Evolutionary conservation across 2,329 filamentous ascomycete species (phyloP), one percentile per base, ranked within the genome.

Genomic region (Colletotrichum caudatum): DNA sequence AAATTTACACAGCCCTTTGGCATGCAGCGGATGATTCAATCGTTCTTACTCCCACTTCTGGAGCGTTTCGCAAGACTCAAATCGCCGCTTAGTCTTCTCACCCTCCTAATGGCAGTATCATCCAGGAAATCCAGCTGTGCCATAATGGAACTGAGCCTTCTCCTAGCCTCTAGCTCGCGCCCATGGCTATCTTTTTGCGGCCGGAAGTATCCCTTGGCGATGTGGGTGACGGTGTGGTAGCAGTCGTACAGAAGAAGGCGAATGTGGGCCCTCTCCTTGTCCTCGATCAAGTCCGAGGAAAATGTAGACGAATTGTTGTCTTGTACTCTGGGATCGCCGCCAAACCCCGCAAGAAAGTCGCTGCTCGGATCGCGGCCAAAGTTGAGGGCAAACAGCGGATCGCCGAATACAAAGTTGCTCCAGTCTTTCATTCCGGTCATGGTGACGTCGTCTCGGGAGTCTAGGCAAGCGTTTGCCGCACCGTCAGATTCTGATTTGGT

Each of bases 391-490:
- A 91, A 81, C 2, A 91, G 76, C 0, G 89, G 88, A 72, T 91
- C 89, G 14, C 89, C 89, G 73, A 91, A 91, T 14, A 90, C 74
- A 54, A 86, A 86, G 69, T 85, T 86, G 71, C 86, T 86, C 89
- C 89, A 91, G 78, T 89, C 87, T 41, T 82, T 82, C n/a, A 91
- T 77, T 0, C 64, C 51, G 14, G 53, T 62, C 51, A 64, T 71
- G 59, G 58, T 50, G 48, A 69, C 64, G 26, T 39, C 64, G 29
- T 59, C 58, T 8, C 59, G 56, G 14, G 9, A 20, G 20, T 51
- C 44, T 18, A 54, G 20, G 8, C 41, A 9, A 11, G 57, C 56
- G 3, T 46, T 39, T 35, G 70, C 18, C 16, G n/a, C 39, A 63
- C 50, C 70, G 35, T 57, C 44, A 20, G 64, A 70, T 41, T 61